phyloP scores from a whole-genome alignment of 169 alveolate genomes.

The Cyclospora cayetanensis region DNA sequence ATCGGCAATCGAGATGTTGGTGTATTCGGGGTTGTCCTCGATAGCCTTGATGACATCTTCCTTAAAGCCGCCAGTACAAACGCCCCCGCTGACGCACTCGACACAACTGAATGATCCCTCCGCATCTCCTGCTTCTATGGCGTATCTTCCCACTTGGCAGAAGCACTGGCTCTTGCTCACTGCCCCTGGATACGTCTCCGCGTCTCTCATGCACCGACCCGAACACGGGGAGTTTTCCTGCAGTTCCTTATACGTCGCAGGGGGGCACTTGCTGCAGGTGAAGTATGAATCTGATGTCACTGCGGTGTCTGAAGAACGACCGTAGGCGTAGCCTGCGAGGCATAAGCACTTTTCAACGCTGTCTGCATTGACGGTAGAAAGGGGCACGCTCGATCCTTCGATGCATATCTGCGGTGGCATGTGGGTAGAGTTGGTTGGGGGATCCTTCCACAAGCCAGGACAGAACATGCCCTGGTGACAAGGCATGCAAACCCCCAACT shows the following conservation, averaged over 20 bases:
- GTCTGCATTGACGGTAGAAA: constrained; percentile 70
- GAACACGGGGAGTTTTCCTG: constrained; percentile 75
- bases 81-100: constrained; percentile 73
- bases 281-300: constrained; percentile 6
- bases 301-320: constrained; percentile 19
- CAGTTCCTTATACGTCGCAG: constrained; percentile 72
- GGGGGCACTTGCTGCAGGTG: constrained; percentile 65
- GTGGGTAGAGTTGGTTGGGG: constrained; percentile 65
- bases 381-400: constrained; percentile 71
- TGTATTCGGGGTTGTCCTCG: constrained; percentile 58
- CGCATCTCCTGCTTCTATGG: constrained; percentile 59
- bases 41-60: constrained; percentile 48
- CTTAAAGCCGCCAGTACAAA: constrained; percentile 73
- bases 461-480: constrained; percentile 71
- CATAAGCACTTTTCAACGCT: constrained; percentile 74
- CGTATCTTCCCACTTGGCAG: constrained; percentile 73
- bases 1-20: constrained; percentile 66
- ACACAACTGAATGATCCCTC: constrained; percentile 67
- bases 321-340: constrained; percentile 69
- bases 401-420: constrained; percentile 75
- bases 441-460: constrained; percentile 74
- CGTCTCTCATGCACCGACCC: constrained; percentile 72
- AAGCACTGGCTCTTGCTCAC: constrained; percentile 73
- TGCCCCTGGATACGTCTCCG: constrained; percentile 75
- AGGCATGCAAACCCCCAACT: constrained; percentile 60